Base-by-base conservation (phyloP, 2,329 filamentous ascomycete species). In the Helotiales sp. region DNA sequence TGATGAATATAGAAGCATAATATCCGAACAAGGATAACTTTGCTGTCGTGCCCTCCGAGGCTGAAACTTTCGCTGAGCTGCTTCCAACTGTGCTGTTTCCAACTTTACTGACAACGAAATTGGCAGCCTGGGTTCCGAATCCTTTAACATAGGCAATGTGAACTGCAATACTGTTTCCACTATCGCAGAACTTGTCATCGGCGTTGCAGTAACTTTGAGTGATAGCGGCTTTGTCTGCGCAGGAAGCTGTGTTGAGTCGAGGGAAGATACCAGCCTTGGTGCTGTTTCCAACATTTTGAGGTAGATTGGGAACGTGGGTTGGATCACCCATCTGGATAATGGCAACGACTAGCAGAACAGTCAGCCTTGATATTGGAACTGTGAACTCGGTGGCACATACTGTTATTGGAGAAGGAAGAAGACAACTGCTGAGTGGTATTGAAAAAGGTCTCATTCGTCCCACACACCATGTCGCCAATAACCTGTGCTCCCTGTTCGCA, bases 271-370 rank as follows among this genome's bases (percentile, higher is more conserved):
- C 73, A 25, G 64, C 57, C 15, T 59, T 58, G 19, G 59, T 64
- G 25, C 52, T 49, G 25, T 64, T 72, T 25, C 73, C 73, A 6
- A 64, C 63, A 48, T 72, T 65, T 62, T 69, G 71, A 0, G 66
- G 17, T 27, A 70, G 65, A 33, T 57, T 61, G 8, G 64, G 63
- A 6, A 70, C 69, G 51, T 69, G 69, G 2, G 68, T 63, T 7
- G 73, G 73, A 54, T 75, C 73, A 10, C 72, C 73, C 66, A 75
- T 73, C 40, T 71, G 66, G n/a, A 71, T 65, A 17, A 71, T 66
- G 19, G 70, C 72, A n/a, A 68, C 60, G 48, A 67, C 63, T 63
- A 22, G 13, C 13, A 29, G 30, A 12, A 42, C 22, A 30, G 31
- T 52, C 40, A 53, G 50, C 24, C 22, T 34, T 13, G 25, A 17